Base-by-base conservation (phyloP, 2,329 filamentous ascomycete genomes). In the Dendrostoma leiphaemia region DNA sequence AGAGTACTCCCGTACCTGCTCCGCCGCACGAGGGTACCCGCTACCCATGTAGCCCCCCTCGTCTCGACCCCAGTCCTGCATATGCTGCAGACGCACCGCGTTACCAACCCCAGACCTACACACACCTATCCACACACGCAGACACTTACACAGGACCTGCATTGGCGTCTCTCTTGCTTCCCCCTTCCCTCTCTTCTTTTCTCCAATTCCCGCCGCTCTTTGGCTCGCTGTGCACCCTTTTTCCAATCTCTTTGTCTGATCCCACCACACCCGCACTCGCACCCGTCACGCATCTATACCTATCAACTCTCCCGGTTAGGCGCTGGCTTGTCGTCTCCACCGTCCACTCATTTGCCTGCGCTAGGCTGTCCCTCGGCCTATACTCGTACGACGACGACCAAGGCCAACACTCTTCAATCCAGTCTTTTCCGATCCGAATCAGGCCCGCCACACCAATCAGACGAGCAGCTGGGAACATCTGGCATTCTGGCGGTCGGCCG, bases 271-370 rank as follows among this genome's bases (percentile, higher is more conserved):
- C 28, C 19, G 29, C 29, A 19, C 8, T 17, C 13, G 23, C 28
- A 56, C 55, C 46, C 55, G 58, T 54, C 56, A 53, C 55, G 56
- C 58, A 48, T 37, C 37, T 26, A 32, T 51, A 46, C 28, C 44
- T 48, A 51, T 46, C 54, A 46, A 45, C 54, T 34, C 32, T 54
- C 53, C 48, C 50, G 48, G 48, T 58, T 64, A 64, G 62, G 61
- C 63, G 63, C 63, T 63, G 62, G 62, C 58, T 60, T 59, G 56
- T 62, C 59, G 57, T 62, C n/a, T n/a, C 60, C 53, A 61, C 46
- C 59, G 58, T 63, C 63, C 63, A 65, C 61, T 62, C 60, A 60
- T 61, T 61, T 59, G 48, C 51, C 38, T 51, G 43, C 43, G 28
- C 49, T 35, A 29, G 35, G 35, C 17, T 38, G 17, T 38, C 15